Evolutionary conservation across 441 rosid species (phyloP).

Genomic region (Populus hybrid): DNA sequence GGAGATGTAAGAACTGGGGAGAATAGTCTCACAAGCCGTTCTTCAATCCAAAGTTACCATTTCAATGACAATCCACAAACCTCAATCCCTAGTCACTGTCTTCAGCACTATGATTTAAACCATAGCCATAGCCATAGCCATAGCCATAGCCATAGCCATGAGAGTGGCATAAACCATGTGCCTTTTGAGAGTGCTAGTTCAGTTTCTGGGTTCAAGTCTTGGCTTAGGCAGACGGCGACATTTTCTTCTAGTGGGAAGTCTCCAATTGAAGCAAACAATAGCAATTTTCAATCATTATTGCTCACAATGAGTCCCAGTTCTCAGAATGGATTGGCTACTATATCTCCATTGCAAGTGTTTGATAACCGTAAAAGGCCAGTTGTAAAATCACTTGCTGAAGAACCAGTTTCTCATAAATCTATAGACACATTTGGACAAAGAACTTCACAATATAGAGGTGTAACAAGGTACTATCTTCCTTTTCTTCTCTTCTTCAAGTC

Average conservation of each 20-base stretch:
- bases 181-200: constrained; percentile 46
- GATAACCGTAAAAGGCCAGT: constrained; percentile 37
- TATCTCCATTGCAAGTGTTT: constrained; percentile 29
- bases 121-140: constrained; percentile 21
- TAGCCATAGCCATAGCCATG: neutral
- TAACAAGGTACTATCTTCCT: constrained; percentile 57
- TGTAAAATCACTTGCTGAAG: constrained; percentile 32
- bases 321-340: constrained; percentile 11
- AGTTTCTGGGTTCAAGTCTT: constrained; percentile 60
- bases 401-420: constrained; percentile 58
- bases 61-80: constrained; percentile 28
- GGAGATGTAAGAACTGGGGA: constrained; percentile 18
- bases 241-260: constrained; percentile 38
- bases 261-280: constrained; percentile 18
- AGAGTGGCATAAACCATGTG: constrained; percentile 19
- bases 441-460: constrained; percentile 96
- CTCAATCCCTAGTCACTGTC: constrained; percentile 20
- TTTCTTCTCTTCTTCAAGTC: neutral
- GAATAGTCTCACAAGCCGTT: constrained; percentile 16
- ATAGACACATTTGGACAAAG: constrained; percentile 94
- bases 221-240: constrained; percentile 53
- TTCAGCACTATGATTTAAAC: constrained; percentile 22
- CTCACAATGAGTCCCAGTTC: constrained; percentile 54
- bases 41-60: constrained; percentile 28
- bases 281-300: constrained; percentile 38